Conservation (phyloP, 2,329 filamentous ascomycete genomes). For the Colletotrichum lindemuthianum region DNA sequence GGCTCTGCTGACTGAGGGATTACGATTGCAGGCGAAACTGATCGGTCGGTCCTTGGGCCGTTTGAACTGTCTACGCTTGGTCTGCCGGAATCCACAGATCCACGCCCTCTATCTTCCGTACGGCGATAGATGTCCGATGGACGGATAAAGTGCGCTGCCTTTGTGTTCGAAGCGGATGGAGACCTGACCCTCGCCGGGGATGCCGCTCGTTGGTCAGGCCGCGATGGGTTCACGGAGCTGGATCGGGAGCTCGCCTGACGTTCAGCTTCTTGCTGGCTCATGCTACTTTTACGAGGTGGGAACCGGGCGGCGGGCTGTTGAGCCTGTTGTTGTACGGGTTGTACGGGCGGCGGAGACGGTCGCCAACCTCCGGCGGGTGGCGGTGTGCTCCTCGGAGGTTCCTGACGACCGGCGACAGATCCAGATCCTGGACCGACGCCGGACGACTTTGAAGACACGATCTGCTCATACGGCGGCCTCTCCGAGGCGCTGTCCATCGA, state of each 20-base stretch:
- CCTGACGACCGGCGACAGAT: constrained; percentile 23
- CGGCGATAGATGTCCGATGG: constrained; percentile 83
- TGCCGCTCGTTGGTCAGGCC: constrained; percentile 48
- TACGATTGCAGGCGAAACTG: constrained; percentile 10
- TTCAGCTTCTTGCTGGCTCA: constrained; percentile 57
- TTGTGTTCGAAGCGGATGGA: constrained; percentile 58
- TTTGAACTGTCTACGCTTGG: constrained; percentile 65
- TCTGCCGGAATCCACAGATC: constrained; percentile 66
- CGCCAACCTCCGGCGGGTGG: constrained; percentile 24
- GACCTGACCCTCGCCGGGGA: constrained; percentile 51
- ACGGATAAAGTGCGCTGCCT: constrained; percentile 72
- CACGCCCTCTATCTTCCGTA: constrained; percentile 64
- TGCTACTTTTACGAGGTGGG: constrained; percentile 71
- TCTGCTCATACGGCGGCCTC: constrained; percentile 36
- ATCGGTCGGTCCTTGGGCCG: constrained; percentile 8
- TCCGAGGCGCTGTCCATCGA: constrained; percentile 29
- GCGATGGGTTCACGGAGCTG: constrained; percentile 43
- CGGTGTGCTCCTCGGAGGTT: constrained; percentile 11
- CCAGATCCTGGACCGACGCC: constrained; percentile 22
- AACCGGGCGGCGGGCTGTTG: constrained; percentile 53
- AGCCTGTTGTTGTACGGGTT: constrained; percentile 35
- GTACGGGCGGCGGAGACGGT: constrained; percentile 32
- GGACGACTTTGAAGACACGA: constrained; percentile 37
- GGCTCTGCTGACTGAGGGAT: constrained; percentile 17
- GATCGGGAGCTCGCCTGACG: constrained; percentile 42